These are phyloP conservation scores for Trichoderma orchidacearum DNA, from an alignment of 495 filamentous ascomycete genomes.

Conservation along the genomic window DNA sequence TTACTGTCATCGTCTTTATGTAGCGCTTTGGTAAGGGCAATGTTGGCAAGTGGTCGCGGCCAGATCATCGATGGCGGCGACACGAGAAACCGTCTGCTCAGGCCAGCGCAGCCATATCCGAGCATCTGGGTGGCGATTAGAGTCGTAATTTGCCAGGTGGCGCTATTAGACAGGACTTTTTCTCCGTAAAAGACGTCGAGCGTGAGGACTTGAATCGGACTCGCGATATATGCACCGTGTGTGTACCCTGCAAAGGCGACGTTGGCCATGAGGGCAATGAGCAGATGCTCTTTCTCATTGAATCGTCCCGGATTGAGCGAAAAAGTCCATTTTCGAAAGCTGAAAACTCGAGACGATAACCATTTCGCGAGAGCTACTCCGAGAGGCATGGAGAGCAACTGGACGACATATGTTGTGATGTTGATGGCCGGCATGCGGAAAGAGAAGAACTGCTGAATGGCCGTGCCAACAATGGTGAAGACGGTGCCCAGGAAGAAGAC, in stretches of 20 bases:
- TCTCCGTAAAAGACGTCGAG: not conserved
- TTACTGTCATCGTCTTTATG: constrained; percentile 22
- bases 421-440: constrained; percentile 23
- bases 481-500: not conserved
- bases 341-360: too few species aligned
- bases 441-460: constrained; percentile 15
- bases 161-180: not conserved
- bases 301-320: constrained; percentile 5
- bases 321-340: too few species aligned
- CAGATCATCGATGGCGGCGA: constrained; percentile 28
- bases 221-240: not conserved
- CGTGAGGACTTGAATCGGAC: not conserved
- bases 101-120: constrained; percentile 21
- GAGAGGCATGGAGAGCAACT: not conserved
- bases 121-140: constrained; percentile 11
- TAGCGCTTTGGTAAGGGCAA: constrained; percentile 27
- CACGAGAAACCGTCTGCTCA: constrained; percentile 44
- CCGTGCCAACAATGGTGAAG: not conserved
- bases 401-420: constrained; percentile 16
- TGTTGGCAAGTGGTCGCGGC: constrained; percentile 25
- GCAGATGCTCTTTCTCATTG: constrained; percentile 19
- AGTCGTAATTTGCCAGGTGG: constrained; percentile 7
- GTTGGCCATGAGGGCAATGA: constrained; percentile 7
- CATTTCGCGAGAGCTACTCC: too few species aligned
- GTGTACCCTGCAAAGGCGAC: not conserved